Conservation (phyloP, 768 basidiomycete genomes). For the Clitopilus passeckerianus region DNA sequence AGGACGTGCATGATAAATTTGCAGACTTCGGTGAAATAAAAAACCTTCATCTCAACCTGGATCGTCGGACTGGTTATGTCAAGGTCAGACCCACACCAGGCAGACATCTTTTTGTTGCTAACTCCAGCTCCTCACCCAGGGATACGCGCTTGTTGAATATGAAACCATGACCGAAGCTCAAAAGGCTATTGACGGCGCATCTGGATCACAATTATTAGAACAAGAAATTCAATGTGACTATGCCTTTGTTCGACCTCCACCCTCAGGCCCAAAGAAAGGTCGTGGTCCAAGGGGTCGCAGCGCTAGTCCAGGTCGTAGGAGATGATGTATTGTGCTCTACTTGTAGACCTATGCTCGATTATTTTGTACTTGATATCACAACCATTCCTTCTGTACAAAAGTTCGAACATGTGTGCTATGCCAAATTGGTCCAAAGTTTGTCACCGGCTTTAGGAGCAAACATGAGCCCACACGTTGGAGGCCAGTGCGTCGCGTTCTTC, state of each 20-base stretch:
- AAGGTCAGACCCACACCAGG: conserved; percentile 55
- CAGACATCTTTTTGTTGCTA: not conserved
- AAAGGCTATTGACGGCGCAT: conserved; percentile 86
- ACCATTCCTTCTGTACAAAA: not conserved
- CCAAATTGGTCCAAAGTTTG: not conserved
- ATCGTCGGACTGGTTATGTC: conserved; percentile 96
- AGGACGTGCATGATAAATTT: conserved; percentile 95
- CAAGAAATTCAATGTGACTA: conserved; percentile 88
- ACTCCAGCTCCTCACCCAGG: conserved; percentile 42
- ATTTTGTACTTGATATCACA: not conserved
- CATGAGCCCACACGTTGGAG: not conserved
- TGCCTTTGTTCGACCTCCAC: conserved; percentile 87
- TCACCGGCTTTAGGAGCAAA: not conserved
- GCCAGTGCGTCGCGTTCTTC: not conserved
- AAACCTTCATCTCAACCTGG: conserved; percentile 95
- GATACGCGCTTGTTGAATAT: conserved; percentile 97
- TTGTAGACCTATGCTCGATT: not conserved
- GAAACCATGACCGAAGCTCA: conserved; percentile 94
- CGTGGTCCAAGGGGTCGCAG: conserved; percentile 70
- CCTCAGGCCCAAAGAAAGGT: conserved; percentile 76
- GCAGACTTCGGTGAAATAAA: conserved; percentile 96
- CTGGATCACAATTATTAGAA: conserved; percentile 79
- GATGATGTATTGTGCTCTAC: conserved; percentile 19
- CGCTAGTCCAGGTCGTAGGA: conserved; percentile 70
- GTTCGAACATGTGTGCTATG: not conserved